A percentile compares a stretch with the other conserved stretches of the same genome.
These are phyloP conservation scores for Apiospora aurea DNA, from an alignment of 2,329 filamentous ascomycete genomes.

Conservation along the genomic window DNA sequence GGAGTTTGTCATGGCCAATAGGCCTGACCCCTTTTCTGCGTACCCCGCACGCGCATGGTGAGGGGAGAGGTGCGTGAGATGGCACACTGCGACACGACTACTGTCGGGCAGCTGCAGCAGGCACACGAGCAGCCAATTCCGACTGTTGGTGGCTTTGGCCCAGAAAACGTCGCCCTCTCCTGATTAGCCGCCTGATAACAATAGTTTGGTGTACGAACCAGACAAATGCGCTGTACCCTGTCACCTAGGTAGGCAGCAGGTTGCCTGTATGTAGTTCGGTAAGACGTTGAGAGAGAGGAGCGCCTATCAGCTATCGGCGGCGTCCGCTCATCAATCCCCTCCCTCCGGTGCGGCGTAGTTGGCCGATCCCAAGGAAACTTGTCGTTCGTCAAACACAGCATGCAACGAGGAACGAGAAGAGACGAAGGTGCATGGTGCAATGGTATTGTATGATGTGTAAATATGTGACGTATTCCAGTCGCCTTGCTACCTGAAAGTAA, in stretches of 20 bases:
- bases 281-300: neutral
- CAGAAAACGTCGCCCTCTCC: neutral
- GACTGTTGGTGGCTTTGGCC: neutral
- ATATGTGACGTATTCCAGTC: neutral
- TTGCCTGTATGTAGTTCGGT: neutral
- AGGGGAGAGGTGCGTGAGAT: neutral
- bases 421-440: too few relatives aligned
- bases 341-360: neutral
- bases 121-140: constrained; percentile 8
- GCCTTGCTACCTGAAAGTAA: neutral
- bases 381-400: neutral
- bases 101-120: constrained; percentile 3
- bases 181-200: neutral
- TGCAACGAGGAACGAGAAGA: neutral
- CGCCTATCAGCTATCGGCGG: neutral
- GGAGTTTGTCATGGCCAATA: neutral
- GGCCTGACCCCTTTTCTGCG: neutral
- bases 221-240: neutral
- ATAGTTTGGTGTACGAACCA: neutral
- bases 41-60: neutral
- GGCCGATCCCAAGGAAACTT: neutral
- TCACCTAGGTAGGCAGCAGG: neutral
- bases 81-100: neutral
- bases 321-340: neutral
- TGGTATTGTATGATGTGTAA: too few relatives aligned